These are phyloP conservation scores for Fusarium avenaceum DNA, from an alignment of 2,329 filamentous ascomycete genomes.

Conservation along the genomic window DNA sequence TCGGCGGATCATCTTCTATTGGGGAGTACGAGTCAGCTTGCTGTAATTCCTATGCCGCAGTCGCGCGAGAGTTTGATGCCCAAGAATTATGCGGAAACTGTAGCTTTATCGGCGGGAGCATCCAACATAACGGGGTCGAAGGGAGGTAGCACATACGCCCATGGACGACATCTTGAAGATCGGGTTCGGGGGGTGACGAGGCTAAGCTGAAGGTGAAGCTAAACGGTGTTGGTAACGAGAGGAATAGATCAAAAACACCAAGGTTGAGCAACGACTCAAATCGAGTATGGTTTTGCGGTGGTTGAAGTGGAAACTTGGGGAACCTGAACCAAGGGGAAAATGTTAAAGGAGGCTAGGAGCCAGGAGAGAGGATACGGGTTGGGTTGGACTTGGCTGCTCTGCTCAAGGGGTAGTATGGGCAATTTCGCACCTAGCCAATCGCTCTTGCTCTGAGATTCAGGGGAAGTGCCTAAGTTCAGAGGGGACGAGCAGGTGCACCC, in stretches of 20 bases:
- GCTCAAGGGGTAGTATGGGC: conserved; percentile 49
- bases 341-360: conserved; percentile 51
- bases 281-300: conserved; percentile 47
- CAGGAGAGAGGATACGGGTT: conserved; percentile 49
- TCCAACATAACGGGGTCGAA: conserved; percentile 32
- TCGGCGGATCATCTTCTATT: conserved; percentile 93
- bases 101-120: conserved; percentile 44
- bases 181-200: conserved; percentile 34
- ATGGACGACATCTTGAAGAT: conserved; percentile 52
- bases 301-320: conserved; percentile 49
- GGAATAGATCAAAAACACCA: conserved; percentile 39
- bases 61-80: conserved; percentile 34
- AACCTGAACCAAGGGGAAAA: conserved; percentile 51
- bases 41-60: conserved; percentile 27
- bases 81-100: conserved; percentile 34
- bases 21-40: conserved; percentile 47
- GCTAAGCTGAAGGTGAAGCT: conserved; percentile 34
- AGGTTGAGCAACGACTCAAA: conserved; percentile 44
- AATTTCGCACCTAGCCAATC: conserved; percentile 54
- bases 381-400: conserved; percentile 31
- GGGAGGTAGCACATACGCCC: conserved; percentile 51
- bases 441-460: conserved; percentile 51
- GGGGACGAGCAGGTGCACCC: conserved; percentile 28
- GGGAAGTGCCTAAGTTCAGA: conserved; percentile 43
- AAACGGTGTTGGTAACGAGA: conserved; percentile 35